Evolutionary conservation across 2,329 filamentous ascomycete species (phyloP), one percentile per base, ranked within the genome.

Genomic region (Sporothrix schenckii): DNA sequence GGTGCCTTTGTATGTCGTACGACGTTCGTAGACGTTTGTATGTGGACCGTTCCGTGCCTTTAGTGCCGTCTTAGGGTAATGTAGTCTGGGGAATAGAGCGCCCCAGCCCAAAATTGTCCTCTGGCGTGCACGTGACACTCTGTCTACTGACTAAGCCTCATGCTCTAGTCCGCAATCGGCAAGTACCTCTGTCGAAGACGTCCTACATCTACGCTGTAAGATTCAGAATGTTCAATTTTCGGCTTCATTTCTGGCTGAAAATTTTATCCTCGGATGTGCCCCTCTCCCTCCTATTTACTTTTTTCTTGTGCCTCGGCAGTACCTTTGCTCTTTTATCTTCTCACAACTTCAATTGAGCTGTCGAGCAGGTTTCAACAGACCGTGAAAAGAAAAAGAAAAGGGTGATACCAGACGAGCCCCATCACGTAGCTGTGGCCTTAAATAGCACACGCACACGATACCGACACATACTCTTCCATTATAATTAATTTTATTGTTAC

Each of bases 191-290:
- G 19, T 19, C 41, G 7, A 39, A 60, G 34, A 24, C 34, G 58
- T 24, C 41, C 61, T 19, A 65, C 61, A 65, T 34, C 47, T 66
- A 66, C 63, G 63, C 63, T 39, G 63, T 66, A 66, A 24, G 27
- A 66, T 34, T 52, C 63, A 66, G 47, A 52, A 66, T 53, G 63
- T 52, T 21, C 34, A 16, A 86, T 98, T 69, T 88, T 98, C 53
- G 89, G 89, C 63, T 66, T 66, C 63, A 52, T 41, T 53, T 53
- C 10, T 41, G 53, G 39, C 19, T 13, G 13, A n/a, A 30, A n/a
- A 30, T 50, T 34, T 50, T 50, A 13, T 50, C 41, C 61, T 65
- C 44, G 61, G 44, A 13, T 49, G 61, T n/a, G 5, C 58, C 39
- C 21, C 58, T n/a, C 21, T 47, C 41, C 21, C 14, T 27, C 21